Evolutionary conservation across 257 asterid genomes (phyloP), one percentile per base, ranked within the genome.

Genomic region (Misopates orontium): DNA sequence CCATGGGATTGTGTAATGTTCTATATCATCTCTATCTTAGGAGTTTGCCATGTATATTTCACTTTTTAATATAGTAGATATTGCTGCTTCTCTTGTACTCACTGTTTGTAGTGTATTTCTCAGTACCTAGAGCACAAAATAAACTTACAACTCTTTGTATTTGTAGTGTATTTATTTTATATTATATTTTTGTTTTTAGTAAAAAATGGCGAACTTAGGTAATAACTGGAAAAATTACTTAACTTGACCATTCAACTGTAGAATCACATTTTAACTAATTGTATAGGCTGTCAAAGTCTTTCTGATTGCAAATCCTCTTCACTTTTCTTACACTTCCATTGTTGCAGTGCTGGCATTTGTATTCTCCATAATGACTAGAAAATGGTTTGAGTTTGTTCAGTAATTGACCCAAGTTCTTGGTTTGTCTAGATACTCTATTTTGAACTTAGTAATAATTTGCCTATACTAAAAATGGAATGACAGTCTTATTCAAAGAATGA

Each of bases 1-100:
- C 97, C 97, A 24, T 90, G 97, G 97, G 97, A 90, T 77, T 82
- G 78, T 71, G 97, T 90, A 87, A 85, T 78, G 70, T 70, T 74
- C 79, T 69, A 24, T n/a, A 58, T 64, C 39, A 31, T 70, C 50
- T 63, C 48, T 59, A 41, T 50, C 7, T 31, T 31, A 65, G 58
- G 69, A 63, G 47, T 54, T 65, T 71, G 21, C 13, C 18, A 15
- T 58, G 52, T 55, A 36, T 25, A 41, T 50, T 25, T 62, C 59
- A 62, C 69, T 39, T 51, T 36, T 23, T n/a, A 58, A 48, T 31
- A 57, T 25, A n/a, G n/a, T n/a, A 28, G 6, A 28, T 28, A 6
- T 28, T 28, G 2, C 36, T 6, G 36, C 6, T 28, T 28, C 6
- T 6, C 36, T 28, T 28, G 6, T 28, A 25, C 52, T 61, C 17